Conservation (phyloP, 345 rosid species). For the Gossypium turneri region DNA sequence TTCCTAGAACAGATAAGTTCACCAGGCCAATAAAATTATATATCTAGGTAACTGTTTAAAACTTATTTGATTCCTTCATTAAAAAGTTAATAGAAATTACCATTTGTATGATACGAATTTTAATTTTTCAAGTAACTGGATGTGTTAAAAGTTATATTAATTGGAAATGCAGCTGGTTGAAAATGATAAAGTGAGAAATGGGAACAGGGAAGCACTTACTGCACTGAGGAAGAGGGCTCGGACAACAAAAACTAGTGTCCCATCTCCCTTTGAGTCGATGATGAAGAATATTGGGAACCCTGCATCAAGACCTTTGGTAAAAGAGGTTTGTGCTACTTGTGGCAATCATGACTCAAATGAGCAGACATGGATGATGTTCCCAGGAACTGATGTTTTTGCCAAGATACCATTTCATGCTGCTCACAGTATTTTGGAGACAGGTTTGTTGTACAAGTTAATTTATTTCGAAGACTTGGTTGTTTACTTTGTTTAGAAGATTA, state of each 20-base stretch:
- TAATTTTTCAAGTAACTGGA: not conserved
- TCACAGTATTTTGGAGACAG: conserved; percentile 75
- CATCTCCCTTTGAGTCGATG: conserved; percentile 62
- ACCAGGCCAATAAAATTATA: not conserved
- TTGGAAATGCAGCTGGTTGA: conserved; percentile 56
- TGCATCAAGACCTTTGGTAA: conserved; percentile 55
- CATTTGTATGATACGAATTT: not conserved
- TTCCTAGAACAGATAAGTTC: not conserved
- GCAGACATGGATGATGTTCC: conserved; percentile 76
- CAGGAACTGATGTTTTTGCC: conserved; percentile 72
- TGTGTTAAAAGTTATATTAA: not conserved
- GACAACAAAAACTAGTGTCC: conserved; percentile 64
- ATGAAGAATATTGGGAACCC: conserved; percentile 58
- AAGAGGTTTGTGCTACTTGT: conserved; percentile 74
- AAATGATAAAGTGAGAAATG: conserved; percentile 69
- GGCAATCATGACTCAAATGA: conserved; percentile 67
- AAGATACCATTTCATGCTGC: conserved; percentile 73
- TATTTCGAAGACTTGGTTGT: not conserved
- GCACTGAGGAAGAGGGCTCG: conserved; percentile 73
- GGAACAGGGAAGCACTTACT: conserved; percentile 72
- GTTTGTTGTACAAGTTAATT: conserved; percentile 28
- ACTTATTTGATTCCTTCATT: not conserved
- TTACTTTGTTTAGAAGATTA: not conserved
- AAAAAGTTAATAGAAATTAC: not conserved
- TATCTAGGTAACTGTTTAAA: not conserved